Evolutionary conservation across 176 grass and related monocot species (phyloP), one percentile per base, ranked within the genome.

Genomic region (Pontederia paniculata): DNA sequence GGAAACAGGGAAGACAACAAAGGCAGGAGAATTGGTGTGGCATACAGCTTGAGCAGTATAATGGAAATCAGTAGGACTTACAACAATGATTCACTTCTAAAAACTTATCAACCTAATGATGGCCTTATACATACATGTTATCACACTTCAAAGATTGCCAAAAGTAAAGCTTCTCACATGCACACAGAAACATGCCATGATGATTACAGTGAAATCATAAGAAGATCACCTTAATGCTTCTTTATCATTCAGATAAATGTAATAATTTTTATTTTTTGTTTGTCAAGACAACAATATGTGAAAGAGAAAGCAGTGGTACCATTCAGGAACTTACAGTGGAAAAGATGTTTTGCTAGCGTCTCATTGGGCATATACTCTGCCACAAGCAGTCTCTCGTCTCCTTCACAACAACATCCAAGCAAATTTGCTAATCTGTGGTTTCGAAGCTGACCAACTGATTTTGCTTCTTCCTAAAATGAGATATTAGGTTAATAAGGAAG

Each of bases 311-410:
- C 2, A 1, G 7, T 46, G 45, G 10, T 21, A 8, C 7, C 19
- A 11, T 22, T 62, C 16, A 16, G 56, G 21, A 50, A 83, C 82
- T 88, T 75, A 97, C 93, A 97, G 55, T 97, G 93, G 69, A 97
- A 97, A 72, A 97, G 93, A 50, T 88, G 93, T 57, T 97, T 90
- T 19, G 93, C 83, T 31, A 97, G 83, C n/a, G 93, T 97, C 58
- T 97, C 86, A 15, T 90, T 97, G 69, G 93, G 79, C 93, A 97
- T 88, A 74, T 88, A 97, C 70, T 97, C 93, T 54, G 93, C 93
- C 28, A 97, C 93, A 66, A 97, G 93, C 69, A 97, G 76, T 64
- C 93, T 97, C 78, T 97, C 93, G 2, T 91, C 80, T 67, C 93
- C 93, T 82, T 90, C 93, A 41, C 77, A 97, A 72, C 93, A 97